Evolutionary conservation across 305 asterid genomes (phyloP).

Genomic region (Caryopteris hybrid): DNA sequence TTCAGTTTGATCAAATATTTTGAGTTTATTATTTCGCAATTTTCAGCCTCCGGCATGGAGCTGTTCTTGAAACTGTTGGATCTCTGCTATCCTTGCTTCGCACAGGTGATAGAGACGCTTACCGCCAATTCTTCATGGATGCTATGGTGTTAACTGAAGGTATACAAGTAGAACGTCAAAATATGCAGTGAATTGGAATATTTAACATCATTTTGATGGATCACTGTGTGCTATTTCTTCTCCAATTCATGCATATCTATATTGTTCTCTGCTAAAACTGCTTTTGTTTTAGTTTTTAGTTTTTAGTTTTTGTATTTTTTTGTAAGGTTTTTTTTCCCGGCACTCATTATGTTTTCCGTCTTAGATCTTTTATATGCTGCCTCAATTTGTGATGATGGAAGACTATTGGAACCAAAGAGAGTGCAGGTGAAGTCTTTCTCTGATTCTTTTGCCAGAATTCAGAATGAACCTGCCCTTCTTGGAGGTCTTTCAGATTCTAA

Average conservation of each 20-base stretch:
- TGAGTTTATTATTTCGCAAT: not conserved
- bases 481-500: conserved; percentile 58
- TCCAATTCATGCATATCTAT: not conserved
- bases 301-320: not conserved
- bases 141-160: conserved; percentile 67
- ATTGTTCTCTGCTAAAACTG: conserved; percentile 2
- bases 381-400: conserved; percentile 36
- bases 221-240: not conserved
- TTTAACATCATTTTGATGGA: not conserved
- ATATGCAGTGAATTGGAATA: not conserved
- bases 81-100: conserved; percentile 78
- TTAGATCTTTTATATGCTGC: conserved; percentile 60
- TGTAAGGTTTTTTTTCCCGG: conserved; percentile 1
- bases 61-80: conserved; percentile 66
- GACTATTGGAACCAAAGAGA: conserved; percentile 34
- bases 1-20: not conserved
- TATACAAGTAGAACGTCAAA: conserved; percentile 13
- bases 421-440: conserved; percentile 51
- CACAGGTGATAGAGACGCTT: conserved; percentile 79
- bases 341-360: conserved; percentile 10
- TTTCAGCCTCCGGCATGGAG: conserved; percentile 62
- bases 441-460: conserved; percentile 50
- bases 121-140: conserved; percentile 77
- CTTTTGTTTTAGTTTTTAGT: too few species aligned
- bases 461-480: conserved; percentile 40